Evolutionary conservation across 2,329 filamentous ascomycete genomes (phyloP).

Genomic region (Aspergillus jensenii): DNA sequence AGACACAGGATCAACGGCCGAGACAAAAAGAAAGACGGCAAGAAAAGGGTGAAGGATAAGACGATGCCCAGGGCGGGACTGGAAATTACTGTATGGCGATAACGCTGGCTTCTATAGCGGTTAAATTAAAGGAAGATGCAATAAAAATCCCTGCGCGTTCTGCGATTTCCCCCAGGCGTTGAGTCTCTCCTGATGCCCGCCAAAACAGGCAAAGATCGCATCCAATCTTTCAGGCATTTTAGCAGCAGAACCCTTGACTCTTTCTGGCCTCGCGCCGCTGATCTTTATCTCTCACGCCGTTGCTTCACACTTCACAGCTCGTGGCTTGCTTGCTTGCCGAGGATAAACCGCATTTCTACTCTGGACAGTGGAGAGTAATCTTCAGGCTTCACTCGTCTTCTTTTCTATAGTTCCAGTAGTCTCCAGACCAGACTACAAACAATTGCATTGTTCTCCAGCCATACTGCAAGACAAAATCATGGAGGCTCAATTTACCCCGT

Average conservation of each 20-base stretch:
- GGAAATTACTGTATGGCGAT: not conserved
- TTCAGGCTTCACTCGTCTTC: too few relatives aligned
- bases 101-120: not conserved
- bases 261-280: constrained; percentile 1
- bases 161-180: not conserved
- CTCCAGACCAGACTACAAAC: too few relatives aligned
- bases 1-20: not conserved
- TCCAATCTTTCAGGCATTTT: not conserved
- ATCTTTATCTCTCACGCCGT: constrained; percentile 5
- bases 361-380: too few relatives aligned
- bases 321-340: not conserved
- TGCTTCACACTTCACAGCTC: too few relatives aligned
- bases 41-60: not conserved
- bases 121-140: not conserved
- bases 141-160: not conserved
- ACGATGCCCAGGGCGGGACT: not conserved
- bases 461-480: not conserved
- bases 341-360: not conserved
- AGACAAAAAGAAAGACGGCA: not conserved
- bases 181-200: constrained; percentile 6
- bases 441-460: not conserved
- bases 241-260: not conserved
- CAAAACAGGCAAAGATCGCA: constrained; percentile 7
- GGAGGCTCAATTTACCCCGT: not conserved
- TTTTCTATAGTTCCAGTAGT: too few relatives aligned